These are phyloP conservation scores for Kluyveromyces sp. DNA, from an alignment of 1,139 yeast species.

Conservation along the genomic window DNA sequence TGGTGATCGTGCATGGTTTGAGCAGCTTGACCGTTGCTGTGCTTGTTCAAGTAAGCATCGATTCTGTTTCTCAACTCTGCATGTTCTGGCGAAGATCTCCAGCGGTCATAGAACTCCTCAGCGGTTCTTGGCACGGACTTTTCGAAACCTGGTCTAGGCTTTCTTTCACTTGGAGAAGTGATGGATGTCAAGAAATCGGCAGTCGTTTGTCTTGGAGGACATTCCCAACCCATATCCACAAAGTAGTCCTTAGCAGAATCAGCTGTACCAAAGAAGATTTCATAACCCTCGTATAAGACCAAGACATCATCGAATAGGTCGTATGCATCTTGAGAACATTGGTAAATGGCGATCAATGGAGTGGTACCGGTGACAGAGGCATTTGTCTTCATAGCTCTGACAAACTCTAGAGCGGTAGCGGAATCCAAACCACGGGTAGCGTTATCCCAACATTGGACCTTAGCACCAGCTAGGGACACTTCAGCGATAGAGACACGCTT, in stretches of 20 bases:
- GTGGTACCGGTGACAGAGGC: conserved; percentile 35
- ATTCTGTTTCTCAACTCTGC: conserved; percentile 33
- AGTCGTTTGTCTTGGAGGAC: conserved; percentile 44
- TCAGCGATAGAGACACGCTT: conserved; percentile 40
- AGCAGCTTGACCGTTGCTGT: conserved; percentile 10
- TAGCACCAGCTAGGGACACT: conserved; percentile 37
- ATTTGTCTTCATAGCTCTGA: conserved; percentile 36
- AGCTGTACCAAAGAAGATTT: conserved; percentile 38
- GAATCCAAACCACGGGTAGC: conserved; percentile 41
- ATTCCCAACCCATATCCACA: conserved; percentile 45
- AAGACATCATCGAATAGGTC: conserved; percentile 40
- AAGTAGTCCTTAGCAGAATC: conserved; percentile 36
- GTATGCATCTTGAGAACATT: conserved; percentile 41
- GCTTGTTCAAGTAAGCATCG: conserved; percentile 27
- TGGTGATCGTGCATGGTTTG: conserved; percentile 38
- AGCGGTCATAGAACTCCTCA: conserved; percentile 53
- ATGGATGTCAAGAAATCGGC: conserved; percentile 47
- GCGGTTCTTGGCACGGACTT: conserved; percentile 55
- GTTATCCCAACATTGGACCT: conserved; percentile 43
- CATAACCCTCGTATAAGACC: conserved; percentile 39
- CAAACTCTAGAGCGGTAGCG: conserved; percentile 41
- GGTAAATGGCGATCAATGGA: conserved; percentile 40
- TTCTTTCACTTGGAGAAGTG: conserved; percentile 26
- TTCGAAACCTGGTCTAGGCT: conserved; percentile 15
- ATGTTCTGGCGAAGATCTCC: conserved; percentile 54